Base-by-base conservation (phyloP, 2,329 filamentous ascomycete species). In the Penicillium brasilianum region DNA sequence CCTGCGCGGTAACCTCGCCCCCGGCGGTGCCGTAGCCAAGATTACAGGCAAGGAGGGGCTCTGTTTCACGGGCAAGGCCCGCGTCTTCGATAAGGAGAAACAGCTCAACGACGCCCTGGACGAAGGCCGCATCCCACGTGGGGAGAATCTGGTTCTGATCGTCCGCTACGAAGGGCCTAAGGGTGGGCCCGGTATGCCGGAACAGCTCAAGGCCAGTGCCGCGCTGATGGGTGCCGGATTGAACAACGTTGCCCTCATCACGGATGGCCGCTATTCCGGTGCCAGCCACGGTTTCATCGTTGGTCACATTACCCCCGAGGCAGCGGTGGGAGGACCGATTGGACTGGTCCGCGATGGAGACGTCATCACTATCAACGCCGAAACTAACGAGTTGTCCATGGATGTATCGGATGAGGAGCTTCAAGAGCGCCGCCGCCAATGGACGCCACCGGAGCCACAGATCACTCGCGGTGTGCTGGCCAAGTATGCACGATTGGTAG, bases 21-120 rank as follows among this genome's bases (percentile, higher is more conserved):
- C 94, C 1, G 90, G 88, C 11, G 94, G 94, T 36, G 91, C 93
- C 0, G 93, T 98, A 1, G 93, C 93, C 62, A 98, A 98, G 78
- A 97, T 98, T 77, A 97, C 94, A 0, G 94, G 94, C 37, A 97
- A 97, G 76, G 94, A 98, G 77, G 94, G 94, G 2, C 84, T 93
- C 7, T 82, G 80, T 13, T 98, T 98, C 77, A 89, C 84, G 0
- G 94, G 94, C 52, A 87, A 87, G 66, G 94, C 92, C 0, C 85
- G 88, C 20, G 91, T 96, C 49, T 98, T 95, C 76, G 83, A 97
- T 78, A 94, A 95, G 72, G 94, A 97, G 77, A 83, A 88, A 68
- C 84, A 89, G 68, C 87, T 97, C 48, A 88, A 96, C 74, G 79
- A 83, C 0, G 93, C 93, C 0, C 83, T 98, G 13, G 88, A 87